These are phyloP conservation scores for Kodamaea anthophila DNA, from an alignment of 1,139 yeast species.

Conservation along the genomic window DNA sequence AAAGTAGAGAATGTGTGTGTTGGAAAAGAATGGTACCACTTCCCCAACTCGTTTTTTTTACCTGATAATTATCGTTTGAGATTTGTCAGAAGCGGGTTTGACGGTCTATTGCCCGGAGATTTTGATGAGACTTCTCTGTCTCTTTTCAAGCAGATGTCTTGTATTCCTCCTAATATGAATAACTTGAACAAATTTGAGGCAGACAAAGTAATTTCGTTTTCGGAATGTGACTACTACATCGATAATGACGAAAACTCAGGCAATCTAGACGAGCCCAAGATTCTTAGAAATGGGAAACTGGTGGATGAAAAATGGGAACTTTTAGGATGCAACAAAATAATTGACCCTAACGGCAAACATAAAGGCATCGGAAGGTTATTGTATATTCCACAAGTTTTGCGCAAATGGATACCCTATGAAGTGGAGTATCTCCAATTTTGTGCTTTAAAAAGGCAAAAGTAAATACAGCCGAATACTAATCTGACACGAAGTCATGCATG, in stretches of 20 bases:
- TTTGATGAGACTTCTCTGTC: slow-evolving; percentile 44
- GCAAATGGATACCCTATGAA: slow-evolving; percentile 17
- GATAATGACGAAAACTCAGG: slow-evolving; percentile 43
- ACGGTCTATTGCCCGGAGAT: slow-evolving; percentile 86
- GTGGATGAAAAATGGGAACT: slow-evolving; percentile 33
- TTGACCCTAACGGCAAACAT: slow-evolving; percentile 41
- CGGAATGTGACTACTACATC: slow-evolving; percentile 51
- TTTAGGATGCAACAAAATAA: slow-evolving; percentile 36
- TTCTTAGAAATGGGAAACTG: slow-evolving; percentile 12
- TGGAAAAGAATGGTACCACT: slow-evolving; percentile 94
- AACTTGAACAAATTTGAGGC: slow-evolving; percentile 57
- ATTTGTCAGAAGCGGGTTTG: slow-evolving; percentile 73
- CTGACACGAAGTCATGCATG: too few relatives aligned
- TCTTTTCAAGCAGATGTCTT: slow-evolving; percentile 26
- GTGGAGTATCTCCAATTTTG: slow-evolving; percentile 44
- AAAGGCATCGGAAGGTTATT: slow-evolving; percentile 42
- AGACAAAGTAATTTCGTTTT: slow-evolving; percentile 41
- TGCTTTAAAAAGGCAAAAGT: slow-evolving; percentile 20
- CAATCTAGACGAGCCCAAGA: slow-evolving; percentile 7
- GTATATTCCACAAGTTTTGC: slow-evolving; percentile 34
- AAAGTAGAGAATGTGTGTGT: slow-evolving; percentile 56
- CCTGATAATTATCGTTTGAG: slow-evolving; percentile 53
- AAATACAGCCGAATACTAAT: background rate
- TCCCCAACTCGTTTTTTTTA: slow-evolving; percentile 79
- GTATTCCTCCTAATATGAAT: slow-evolving; percentile 62